These are phyloP conservation scores for Zelonia costaricensis DNA, from an alignment of 208 protist species.

Conservation along the genomic window DNA sequence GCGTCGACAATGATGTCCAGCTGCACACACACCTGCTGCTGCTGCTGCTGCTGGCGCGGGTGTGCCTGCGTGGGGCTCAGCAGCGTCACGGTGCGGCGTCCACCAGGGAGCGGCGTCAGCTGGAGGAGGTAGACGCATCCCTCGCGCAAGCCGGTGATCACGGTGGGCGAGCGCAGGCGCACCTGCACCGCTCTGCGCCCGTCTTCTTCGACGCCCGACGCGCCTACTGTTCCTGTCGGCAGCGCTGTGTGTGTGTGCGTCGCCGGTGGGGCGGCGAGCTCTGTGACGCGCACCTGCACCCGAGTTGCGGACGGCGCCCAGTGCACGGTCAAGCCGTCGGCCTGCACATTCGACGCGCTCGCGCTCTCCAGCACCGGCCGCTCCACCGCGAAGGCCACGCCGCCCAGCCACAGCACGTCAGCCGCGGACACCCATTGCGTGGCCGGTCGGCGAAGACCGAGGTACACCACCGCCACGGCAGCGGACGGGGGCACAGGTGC, in stretches of 20 bases:
- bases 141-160: conserved; percentile 8
- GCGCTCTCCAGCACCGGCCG: conserved; percentile 8
- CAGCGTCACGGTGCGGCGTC: background rate
- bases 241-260: background rate
- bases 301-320: background rate
- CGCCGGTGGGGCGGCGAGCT: conserved; percentile 6
- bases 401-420: conserved; percentile 17
- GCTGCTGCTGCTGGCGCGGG: background rate
- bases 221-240: background rate
- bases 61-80: background rate
- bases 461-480: conserved; percentile 16
- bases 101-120: conserved; percentile 3
- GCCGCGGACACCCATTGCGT: background rate
- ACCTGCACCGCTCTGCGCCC: background rate
- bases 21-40: too few species aligned
- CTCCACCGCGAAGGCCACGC: conserved; percentile 14
- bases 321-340: conserved; percentile 5
- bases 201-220: background rate
- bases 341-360: conserved; percentile 3
- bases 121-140: conserved; percentile 21
- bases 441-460: conserved; percentile 4
- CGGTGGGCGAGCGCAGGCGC: background rate
- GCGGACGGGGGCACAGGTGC: background rate
- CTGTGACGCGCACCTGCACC: conserved; percentile 10
- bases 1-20: conserved; percentile 16